phyloP scores from a whole-genome alignment of 768 basidiomycete genomes.

The Holtermannia corniformis region DNA sequence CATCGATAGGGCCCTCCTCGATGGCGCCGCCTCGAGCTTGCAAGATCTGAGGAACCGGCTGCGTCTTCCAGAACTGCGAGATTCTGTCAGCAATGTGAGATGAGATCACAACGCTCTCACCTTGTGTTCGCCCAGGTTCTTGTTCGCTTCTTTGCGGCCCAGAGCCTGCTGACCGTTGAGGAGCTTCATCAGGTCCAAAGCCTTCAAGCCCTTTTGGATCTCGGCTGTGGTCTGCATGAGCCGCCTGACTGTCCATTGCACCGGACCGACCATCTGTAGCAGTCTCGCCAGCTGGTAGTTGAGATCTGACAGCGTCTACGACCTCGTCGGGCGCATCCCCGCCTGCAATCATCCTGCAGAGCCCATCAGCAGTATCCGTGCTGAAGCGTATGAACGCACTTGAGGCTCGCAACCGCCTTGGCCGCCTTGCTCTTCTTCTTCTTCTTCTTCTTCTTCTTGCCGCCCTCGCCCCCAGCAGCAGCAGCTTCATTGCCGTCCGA shows the following conservation, averaged over 20 bases:
- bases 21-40: slow-evolving; percentile 55
- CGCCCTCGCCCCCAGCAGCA: slow-evolving; percentile 36
- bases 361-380: background rate
- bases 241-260: background rate
- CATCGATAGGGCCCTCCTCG: slow-evolving; percentile 77
- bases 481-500: slow-evolving; percentile 9
- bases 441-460: slow-evolving; percentile 76
- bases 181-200: slow-evolving; percentile 75
- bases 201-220: slow-evolving; percentile 60
- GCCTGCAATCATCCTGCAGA: slow-evolving; percentile 44
- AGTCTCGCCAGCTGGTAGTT: slow-evolving; percentile 54
- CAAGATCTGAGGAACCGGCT: slow-evolving; percentile 69
- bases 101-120: slow-evolving; percentile 43
- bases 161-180: slow-evolving; percentile 69
- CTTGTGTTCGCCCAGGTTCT: slow-evolving; percentile 81
- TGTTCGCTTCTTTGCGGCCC: slow-evolving; percentile 59
- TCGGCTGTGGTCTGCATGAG: slow-evolving; percentile 44
- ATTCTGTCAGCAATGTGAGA: slow-evolving; percentile 2
- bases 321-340: slow-evolving; percentile 45
- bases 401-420: slow-evolving; percentile 45
- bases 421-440: slow-evolving; percentile 65
- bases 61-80: slow-evolving; percentile 81
- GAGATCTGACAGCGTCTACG: slow-evolving; percentile 58
- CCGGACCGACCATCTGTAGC: slow-evolving; percentile 46
- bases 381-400: slow-evolving; percentile 17